Base-by-base conservation (phyloP, 129 eudicot genomes). In the Flaveria brownii region DNA sequence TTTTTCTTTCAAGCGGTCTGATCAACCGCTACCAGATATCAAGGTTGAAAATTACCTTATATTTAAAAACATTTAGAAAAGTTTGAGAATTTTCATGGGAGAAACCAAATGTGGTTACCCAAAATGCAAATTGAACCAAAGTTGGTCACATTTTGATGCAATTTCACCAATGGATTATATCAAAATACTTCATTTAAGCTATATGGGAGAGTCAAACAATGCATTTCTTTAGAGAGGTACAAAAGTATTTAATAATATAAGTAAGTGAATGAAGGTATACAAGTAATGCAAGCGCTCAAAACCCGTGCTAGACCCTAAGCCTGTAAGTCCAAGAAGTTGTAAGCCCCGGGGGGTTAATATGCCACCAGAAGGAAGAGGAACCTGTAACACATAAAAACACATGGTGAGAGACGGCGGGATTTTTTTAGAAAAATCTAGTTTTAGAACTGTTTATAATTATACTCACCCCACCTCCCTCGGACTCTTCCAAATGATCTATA, bases 331-430 rank as follows among this genome's bases (percentile, higher is more conserved):
- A 45, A 94, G 93, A 39, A 86, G 81, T 77, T 91, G 98, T 75
- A 94, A 71, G 63, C 97, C 98, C 74, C 83, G 73, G 12, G 98
- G 98, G 49, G 97, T 94, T 82, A 94, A 89, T 63, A 89, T 70
- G 70, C 98, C 96, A 83, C 98, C 98, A 46, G 98, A 94, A 74
- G 98, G 98, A 75, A 94, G 91, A 63, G 88, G 87, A 55, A 91
- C 96, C 98, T 94, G 42, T 47, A 46, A 62, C 23, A 75, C 5
- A 67, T 60, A 77, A 7, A 76, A 25, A 25, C 26, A 72, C n/a
- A 71, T 0, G 65, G 74, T 63, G 64, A 43, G 75, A 22, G 22
- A 30, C 15, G 28, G 62, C 20, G 54, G 51, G n/a, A 43, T 55
- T 43, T 63, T 65, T 43, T 42, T 59, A 56, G 36, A 67, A 72